phyloP scores from a whole-genome alignment of 768 basidiomycete species.

The Tulasnella sp. region DNA sequence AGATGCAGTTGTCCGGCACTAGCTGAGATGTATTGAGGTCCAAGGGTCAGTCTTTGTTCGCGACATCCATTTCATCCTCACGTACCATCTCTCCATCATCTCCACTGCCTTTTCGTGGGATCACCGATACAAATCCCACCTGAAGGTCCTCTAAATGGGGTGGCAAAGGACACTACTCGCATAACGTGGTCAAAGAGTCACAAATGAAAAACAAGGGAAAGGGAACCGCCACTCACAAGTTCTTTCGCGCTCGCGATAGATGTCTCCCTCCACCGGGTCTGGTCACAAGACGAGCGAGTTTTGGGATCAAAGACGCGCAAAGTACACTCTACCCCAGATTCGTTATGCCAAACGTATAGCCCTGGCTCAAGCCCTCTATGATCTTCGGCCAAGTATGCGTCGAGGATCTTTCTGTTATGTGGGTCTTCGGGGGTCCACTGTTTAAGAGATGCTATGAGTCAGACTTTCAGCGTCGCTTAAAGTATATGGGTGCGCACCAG shows the following conservation, averaged over 20 bases:
- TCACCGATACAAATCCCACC: not conserved
- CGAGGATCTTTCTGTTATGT: not conserved
- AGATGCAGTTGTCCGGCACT: not conserved
- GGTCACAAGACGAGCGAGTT: not conserved
- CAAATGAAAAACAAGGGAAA: not conserved
- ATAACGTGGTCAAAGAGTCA: not conserved
- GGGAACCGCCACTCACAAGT: not conserved
- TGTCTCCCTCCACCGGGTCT: not conserved
- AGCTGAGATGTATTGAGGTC: not conserved
- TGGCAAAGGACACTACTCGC: not conserved
- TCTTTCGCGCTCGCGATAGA: not conserved
- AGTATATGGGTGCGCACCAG: not conserved
- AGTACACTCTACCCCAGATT: not conserved
- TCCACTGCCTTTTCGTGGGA: not conserved
- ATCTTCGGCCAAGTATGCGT: not conserved
- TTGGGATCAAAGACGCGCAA: not conserved
- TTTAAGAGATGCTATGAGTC: not conserved
- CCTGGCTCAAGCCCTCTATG: not conserved
- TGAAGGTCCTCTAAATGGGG: not conserved
- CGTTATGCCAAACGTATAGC: slow-evolving; percentile 9
- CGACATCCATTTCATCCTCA: not conserved
- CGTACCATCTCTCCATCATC: not conserved
- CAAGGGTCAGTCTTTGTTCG: not conserved
- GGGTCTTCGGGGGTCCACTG: slow-evolving; percentile 12
- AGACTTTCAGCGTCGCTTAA: not conserved